Evolutionary conservation across 2,329 filamentous ascomycete genomes (phyloP).

Genomic region (Stachybotrys echinatus): DNA sequence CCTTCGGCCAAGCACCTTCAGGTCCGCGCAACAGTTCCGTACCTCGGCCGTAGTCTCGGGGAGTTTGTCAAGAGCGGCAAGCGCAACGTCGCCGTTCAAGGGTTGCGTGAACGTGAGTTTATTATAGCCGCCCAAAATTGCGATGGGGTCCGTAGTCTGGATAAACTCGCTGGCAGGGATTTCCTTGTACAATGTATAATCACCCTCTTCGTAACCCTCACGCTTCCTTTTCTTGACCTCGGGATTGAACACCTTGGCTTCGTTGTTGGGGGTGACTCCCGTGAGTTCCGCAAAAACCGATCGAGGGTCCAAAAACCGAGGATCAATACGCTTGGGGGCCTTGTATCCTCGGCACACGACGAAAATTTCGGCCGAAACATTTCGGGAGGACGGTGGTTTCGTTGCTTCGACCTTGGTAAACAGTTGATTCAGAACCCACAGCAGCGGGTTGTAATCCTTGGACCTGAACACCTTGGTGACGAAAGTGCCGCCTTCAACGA

Average conservation of each 20-base stretch:
- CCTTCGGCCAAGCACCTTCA: slow-evolving; percentile 87
- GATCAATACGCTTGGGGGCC: slow-evolving; percentile 88
- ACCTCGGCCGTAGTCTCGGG: slow-evolving; percentile 85
- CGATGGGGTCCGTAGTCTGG: slow-evolving; percentile 87
- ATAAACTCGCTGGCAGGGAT: slow-evolving; percentile 87
- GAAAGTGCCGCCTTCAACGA: slow-evolving; percentile 84
- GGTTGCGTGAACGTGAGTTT: slow-evolving; percentile 76
- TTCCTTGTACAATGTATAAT: slow-evolving; percentile 90
- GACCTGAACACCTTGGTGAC: slow-evolving; percentile 97
- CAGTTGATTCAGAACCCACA: slow-evolving; percentile 97
- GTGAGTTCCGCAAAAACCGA: slow-evolving; percentile 91
- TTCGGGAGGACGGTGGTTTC: slow-evolving; percentile 91
- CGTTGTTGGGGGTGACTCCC: slow-evolving; percentile 83
- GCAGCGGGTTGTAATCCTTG: slow-evolving; percentile 91
- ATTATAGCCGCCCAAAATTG: slow-evolving; percentile 82
- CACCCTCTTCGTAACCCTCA: slow-evolving; percentile 95
- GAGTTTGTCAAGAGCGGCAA: slow-evolving; percentile 79
- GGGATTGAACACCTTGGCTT: slow-evolving; percentile 96
- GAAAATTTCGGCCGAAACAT: slow-evolving; percentile 97
- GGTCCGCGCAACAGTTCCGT: slow-evolving; percentile 68
- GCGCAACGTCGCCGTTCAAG: slow-evolving; percentile 76
- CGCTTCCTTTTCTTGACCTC: slow-evolving; percentile 96
- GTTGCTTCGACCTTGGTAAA: slow-evolving; percentile 95
- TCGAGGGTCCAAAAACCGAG: slow-evolving; percentile 82
- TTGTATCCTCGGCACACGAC: slow-evolving; percentile 95